A percentile compares a stretch with the other conserved stretches of the same genome.
Conservation (phyloP, 805 yeast genomes). For the Barnettozyma botsteinii region DNA sequence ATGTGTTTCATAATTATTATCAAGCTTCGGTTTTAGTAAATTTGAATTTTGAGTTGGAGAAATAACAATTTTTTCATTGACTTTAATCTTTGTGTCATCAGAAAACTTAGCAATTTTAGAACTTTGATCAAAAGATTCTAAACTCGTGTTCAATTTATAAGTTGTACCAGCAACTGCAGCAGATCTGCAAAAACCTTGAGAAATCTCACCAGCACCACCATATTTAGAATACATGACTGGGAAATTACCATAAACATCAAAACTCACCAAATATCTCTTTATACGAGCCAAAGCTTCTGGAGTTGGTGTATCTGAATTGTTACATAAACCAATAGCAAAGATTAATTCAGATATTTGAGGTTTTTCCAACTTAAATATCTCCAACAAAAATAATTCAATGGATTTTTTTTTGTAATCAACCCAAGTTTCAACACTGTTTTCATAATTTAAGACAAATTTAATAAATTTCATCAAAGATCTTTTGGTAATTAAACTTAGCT, state of each 20-base stretch:
- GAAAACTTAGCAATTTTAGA: conserved; percentile 62
- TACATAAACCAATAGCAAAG: conserved; percentile 78
- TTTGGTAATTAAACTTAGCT: conserved; percentile 67
- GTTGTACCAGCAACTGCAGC: conserved; percentile 98
- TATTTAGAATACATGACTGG: conserved; percentile 88
- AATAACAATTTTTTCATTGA: conserved; percentile 73
- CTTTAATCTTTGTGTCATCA: conserved; percentile 70
- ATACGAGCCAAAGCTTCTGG: conserved; percentile 75
- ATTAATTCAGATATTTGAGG: conserved; percentile 81
- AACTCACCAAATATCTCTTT: conserved; percentile 74
- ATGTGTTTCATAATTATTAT: conserved; percentile 52
- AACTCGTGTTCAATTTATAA: conserved; percentile 69
- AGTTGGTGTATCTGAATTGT: conserved; percentile 53
- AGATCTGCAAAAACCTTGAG: conserved; percentile 95
- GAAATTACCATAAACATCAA: conserved; percentile 90
- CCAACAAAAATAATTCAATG: conserved; percentile 52
- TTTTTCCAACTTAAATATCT: conserved; percentile 61
- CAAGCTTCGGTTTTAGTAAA: conserved; percentile 36
- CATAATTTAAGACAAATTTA: conserved; percentile 77
- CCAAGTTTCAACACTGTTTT: conserved; percentile 51
- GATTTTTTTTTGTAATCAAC: conserved; percentile 49
- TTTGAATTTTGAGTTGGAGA: conserved; percentile 63
- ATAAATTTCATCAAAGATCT: conserved; percentile 86
- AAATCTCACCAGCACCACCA: conserved; percentile 93
- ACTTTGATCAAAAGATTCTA: conserved; percentile 59